These are phyloP conservation scores for Russula foetens DNA, from an alignment of 768 basidiomycete genomes.

Conservation along the genomic window DNA sequence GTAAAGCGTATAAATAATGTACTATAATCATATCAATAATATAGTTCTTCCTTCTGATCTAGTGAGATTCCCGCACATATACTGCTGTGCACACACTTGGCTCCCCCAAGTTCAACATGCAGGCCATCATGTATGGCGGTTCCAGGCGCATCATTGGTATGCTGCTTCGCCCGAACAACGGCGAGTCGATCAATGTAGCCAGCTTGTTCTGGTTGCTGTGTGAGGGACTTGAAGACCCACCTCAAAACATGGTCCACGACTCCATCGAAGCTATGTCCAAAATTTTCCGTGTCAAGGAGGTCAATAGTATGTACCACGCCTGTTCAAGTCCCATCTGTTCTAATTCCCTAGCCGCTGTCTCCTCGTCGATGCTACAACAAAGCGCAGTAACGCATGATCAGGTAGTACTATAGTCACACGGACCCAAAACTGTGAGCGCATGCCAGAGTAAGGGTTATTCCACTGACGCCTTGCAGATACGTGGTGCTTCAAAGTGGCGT, in stretches of 20 bases:
- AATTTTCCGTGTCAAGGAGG: conserved; percentile 99
- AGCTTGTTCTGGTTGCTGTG: conserved; percentile 98
- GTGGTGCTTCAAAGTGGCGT: no score
- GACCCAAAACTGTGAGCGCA: conserved; percentile 89
- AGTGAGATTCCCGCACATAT: no score
- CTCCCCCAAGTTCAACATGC: no score
- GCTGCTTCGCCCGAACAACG: conserved; percentile 89
- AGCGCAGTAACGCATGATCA: conserved; percentile 95
- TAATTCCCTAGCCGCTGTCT: no score
- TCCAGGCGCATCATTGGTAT: conserved; percentile 92
- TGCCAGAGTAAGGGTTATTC: no score
- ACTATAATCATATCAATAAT: no score
- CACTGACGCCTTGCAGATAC: no score
- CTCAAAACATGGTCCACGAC: conserved; percentile 98
- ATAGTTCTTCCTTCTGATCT: no score
- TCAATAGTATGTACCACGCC: conserved; percentile 66
- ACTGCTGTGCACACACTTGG: no score
- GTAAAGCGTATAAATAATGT: no score
- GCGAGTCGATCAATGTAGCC: conserved; percentile 90
- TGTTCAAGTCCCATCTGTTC: no score
- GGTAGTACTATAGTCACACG: conserved; percentile 99
- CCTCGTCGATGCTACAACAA: background rate
- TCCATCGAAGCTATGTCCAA: conserved; percentile 98
- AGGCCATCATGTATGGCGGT: conserved; percentile 67
- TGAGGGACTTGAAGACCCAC: conserved; percentile 97